Base-by-base conservation (phyloP, 371 early-diverging fungal species). In the Dipsacomyces acuminosporus region DNA sequence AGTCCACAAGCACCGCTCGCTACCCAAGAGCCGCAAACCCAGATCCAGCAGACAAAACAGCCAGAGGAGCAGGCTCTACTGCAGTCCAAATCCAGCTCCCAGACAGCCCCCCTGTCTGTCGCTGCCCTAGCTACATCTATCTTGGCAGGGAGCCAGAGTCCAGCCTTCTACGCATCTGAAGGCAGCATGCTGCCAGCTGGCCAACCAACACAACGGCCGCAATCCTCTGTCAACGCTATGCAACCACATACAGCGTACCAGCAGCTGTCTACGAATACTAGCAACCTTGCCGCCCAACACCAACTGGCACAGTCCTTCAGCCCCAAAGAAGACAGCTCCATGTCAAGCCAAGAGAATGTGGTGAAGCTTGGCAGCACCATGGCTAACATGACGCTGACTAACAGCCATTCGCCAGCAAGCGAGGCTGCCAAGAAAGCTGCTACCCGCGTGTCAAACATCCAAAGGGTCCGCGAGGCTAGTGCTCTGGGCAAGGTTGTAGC, bases 381-480 rank as follows among this genome's bases (percentile, higher is more conserved):
- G 58, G 59, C 69, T 0, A 54, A 49, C 14, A 64, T 64, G 59
- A 44, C 64, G 25, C 33, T 64, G n/a, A 36, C 44, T 13, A 30
- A 45, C 13, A 30, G 34, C 11, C 44, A 34, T 4, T 8, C 48
- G 3, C 11, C 45, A 0, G 36, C 36, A 14, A n/a, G n/a, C n/a
- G 46, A 48, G 3, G 44, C 20, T 0, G 54, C 25, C 4, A 38
- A 48, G 26, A 38, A 46, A 15, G 9, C 62, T n/a, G 44, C 59
- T 1, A 59, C 54, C 17, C 69, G 63, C 17, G 69, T 64, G 3
- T n/a, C 46, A 45, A 20, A 63, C 15, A 67, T 67, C 21, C 69
- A 67, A 24, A 48, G 41, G 21, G 51, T 58, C 19, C 69, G 69
- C 33, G 69, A 67, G 41, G 69, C 69, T 14, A 62, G 59, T 15